Base-by-base conservation (phyloP, 2,329 filamentous ascomycete species). In the Magnaporthales sp. region DNA sequence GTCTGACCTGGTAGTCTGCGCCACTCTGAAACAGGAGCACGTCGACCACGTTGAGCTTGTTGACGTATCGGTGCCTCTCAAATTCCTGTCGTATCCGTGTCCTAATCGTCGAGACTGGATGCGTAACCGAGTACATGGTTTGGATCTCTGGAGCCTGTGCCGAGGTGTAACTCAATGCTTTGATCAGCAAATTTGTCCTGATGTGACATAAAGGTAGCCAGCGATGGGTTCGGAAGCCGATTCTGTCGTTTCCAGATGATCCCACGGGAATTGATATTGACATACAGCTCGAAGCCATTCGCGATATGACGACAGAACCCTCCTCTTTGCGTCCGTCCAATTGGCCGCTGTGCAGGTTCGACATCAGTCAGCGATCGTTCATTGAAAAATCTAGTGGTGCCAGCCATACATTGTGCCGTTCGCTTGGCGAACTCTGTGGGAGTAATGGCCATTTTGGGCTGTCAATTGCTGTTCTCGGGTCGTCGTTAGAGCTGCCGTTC, bases 71-170 rank as follows among this genome's bases (percentile, higher is more conserved):
- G 82, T 98, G 90, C 76, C 92, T 87, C 84, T 99, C 95, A 77
- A 97, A 99, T 77, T 99, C 93, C 81, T 98, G 91, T 77, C 95
- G 88, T 78, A 98, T 91, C 81, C 96, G 94, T 68, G 94, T 96
- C 73, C 95, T 91, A 76, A 99, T 89, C 70, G 86, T 84, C 56
- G 94, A 91, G 66, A 97, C 89, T 66, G 94, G 93, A 75, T 96
- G 87, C 77, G 91, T 92, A 75, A 99, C 83, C 69, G 91, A 91
- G 87, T 99, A 99, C 92, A 98, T 97, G 69, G 88, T 91, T 80
- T 98, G 95, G 76, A 99, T 94, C 78, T 98, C 93, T 69, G 95
- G 94, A 56, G 93, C 93, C 95, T 99, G 77, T 31, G 32, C 24
- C 15, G 24, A 11, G 24, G n/a, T 24, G 54, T 22, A 58, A 22